Percentiles rank a stretch among this genome's conserved stretches.
Evolutionary conservation across 768 basidiomycete genomes (phyloP).

Genomic region (Mycena olivaceomarginata): DNA sequence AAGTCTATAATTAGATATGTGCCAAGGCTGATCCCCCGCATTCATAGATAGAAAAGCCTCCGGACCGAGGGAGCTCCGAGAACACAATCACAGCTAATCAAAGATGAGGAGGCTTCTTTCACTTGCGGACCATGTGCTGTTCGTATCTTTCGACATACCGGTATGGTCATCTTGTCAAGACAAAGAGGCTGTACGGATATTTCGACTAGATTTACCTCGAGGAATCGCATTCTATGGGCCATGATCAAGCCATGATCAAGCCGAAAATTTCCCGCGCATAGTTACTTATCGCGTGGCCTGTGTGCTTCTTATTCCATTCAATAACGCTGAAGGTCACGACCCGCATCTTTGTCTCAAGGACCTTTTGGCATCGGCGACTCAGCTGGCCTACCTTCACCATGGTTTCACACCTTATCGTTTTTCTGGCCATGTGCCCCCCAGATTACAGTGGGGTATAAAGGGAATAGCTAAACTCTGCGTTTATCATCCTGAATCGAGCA

Average conservation of each 20-base stretch:
- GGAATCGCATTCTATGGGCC: too few relatives aligned
- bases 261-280: background rate
- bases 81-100: background rate
- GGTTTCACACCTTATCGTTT: constrained; percentile 40
- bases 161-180: too few relatives aligned
- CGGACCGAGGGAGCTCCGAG: background rate
- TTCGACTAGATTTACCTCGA: too few relatives aligned
- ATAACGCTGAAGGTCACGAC: background rate
- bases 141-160: background rate
- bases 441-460: constrained; percentile 33
- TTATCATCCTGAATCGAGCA: constrained; percentile 24
- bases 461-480: background rate
- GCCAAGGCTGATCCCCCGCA: constrained; percentile 19
- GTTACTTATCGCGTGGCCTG: background rate
- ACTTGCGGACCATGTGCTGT: background rate
- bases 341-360: background rate
- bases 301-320: background rate
- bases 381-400: constrained; percentile 12
- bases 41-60: background rate
- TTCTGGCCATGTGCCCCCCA: constrained; percentile 22
- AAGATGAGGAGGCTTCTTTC: background rate
- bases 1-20: background rate
- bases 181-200: too few relatives aligned
- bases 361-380: background rate
- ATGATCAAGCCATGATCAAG: background rate